Evolutionary conservation across 257 asterid species (phyloP).

Genomic region (Solanum commersonii): DNA sequence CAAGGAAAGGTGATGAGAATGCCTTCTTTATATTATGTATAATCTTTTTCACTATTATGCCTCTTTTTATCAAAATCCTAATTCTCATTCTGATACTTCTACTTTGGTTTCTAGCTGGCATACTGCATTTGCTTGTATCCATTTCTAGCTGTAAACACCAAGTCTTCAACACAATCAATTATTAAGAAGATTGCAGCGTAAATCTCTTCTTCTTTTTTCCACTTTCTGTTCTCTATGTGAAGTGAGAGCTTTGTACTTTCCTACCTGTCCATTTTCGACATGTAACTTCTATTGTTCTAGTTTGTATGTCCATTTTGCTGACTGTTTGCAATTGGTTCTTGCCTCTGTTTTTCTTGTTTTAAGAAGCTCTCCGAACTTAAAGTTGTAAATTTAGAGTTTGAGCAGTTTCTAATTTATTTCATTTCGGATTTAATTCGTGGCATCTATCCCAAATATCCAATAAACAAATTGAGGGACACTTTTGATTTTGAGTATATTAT

Average conservation of each 20-base stretch:
- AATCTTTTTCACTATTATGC: neutral
- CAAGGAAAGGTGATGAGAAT: conserved; percentile 51
- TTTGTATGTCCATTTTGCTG: neutral
- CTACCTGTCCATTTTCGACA: neutral
- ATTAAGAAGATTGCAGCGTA: conserved; percentile 52
- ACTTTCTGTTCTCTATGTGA: neutral
- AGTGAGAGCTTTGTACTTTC: neutral
- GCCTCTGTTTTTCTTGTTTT: neutral
- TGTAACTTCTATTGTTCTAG: neutral
- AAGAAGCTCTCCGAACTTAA: neutral
- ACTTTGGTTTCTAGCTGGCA: conserved; percentile 35
- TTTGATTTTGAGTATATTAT: neutral
- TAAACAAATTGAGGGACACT: neutral
- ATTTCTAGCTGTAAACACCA: conserved; percentile 60
- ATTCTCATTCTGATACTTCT: conserved; percentile 1
- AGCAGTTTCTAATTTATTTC: neutral
- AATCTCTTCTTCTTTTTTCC: conserved; percentile 2
- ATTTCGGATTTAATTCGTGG: neutral
- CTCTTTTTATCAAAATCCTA: neutral
- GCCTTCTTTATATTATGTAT: neutral
- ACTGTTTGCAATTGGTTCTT: neutral
- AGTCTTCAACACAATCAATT: conserved; percentile 48
- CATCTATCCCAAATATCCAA: neutral
- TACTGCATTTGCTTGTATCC: conserved; percentile 72
- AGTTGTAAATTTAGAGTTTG: neutral